Base-by-base conservation (phyloP, 257 asterid genomes). In the Salvia rosmarinus region DNA sequence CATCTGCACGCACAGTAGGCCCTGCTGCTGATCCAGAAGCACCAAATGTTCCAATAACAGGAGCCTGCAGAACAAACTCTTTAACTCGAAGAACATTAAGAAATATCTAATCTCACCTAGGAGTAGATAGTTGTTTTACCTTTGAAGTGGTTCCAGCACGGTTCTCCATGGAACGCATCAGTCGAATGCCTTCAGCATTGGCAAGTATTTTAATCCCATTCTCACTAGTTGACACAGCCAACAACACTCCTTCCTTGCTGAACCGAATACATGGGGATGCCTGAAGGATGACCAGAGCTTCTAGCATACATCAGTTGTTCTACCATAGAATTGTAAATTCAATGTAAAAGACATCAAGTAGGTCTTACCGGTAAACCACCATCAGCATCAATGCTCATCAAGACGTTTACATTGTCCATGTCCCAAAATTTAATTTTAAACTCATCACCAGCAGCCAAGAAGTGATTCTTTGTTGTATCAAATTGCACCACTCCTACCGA, bases 361-460 rank as follows among this genome's bases (percentile, higher is more conserved):
- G 70, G 37, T 28, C 57, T 76, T 84, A 86, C 96, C 78, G 85
- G 85, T 74, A 89, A 77, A 59, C 90, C 89, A 44, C 89, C 90
- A 55, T 83, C 92, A 20, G 90, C 96, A 70, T 85, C 92, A 16
- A 56, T 63, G 42, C 72, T 75, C 14, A 52, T 77, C 84, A 82
- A 68, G 32, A 85, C 64, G 44, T 85, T 83, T 23, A 60, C 70
- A 67, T 71, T 78, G 82, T 89, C 90, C 91, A 89, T 85, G 76
- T 89, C 92, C 96, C 96, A 89, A 69, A 58, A 81, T 84, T 87
- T 89, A 34, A 89, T 72, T 28, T 60, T 67, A 67, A 73, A 87
- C 75, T 89, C 92, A 58, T 89, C 95, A 39, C 96, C 96, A 37
- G 81, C 95, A 6, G 85, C 96, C 84, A 89, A 74, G 80, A 80